Base-by-base conservation (phyloP, 352 stramenopile species). In the Thraustochytrium striatum region DNA sequence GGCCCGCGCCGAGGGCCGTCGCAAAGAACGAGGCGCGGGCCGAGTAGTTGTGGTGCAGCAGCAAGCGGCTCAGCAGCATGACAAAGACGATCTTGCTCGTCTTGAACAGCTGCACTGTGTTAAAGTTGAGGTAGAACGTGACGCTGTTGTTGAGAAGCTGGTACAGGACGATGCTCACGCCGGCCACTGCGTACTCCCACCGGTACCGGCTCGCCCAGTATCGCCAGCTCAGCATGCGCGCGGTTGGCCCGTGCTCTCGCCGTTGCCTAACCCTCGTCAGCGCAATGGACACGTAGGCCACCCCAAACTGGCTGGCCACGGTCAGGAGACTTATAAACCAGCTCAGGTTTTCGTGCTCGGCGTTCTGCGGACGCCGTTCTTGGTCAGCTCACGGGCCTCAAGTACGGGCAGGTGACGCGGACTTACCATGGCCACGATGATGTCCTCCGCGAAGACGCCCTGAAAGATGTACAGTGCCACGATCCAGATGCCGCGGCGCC, bases 31-130 rank as follows among this genome's bases (percentile, higher is more conserved):
- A 9, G 11, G 65, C 65, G 11, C 39, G 65, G n/a, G n/a, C n/a
- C 16, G 65, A 75, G 25, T 75, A 75, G 11, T 19, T n/a, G 13
- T 38, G 44, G 21, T 43, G 11, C 5, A 75, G 35, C 30, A 75
- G 47, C 19, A 75, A 25, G 2, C 41, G 21, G 21, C 44, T 61
- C 5, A 7, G 30, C 16, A 38, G 30, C 65, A 75, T 75, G 39
- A 75, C 65, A 39, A 75, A 75, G 35, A 38, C 65, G 21, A 75
- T 41, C 30, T 61, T 58, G 30, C 32, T 55, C 3, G 65, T 38
- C 65, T 62, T 75, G 50, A 75, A 75, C 33, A 75, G 65, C 65
- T 75, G 65, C 16, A 75, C 65, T 0, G 65, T 75, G 50, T 75
- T 75, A 28, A 62, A 75, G 35, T 30, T 38, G 19, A 75, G n/a